These are phyloP conservation scores for Warburgia ugandensis DNA, from an alignment of 164 flowering plant genomes.

Conservation along the genomic window DNA sequence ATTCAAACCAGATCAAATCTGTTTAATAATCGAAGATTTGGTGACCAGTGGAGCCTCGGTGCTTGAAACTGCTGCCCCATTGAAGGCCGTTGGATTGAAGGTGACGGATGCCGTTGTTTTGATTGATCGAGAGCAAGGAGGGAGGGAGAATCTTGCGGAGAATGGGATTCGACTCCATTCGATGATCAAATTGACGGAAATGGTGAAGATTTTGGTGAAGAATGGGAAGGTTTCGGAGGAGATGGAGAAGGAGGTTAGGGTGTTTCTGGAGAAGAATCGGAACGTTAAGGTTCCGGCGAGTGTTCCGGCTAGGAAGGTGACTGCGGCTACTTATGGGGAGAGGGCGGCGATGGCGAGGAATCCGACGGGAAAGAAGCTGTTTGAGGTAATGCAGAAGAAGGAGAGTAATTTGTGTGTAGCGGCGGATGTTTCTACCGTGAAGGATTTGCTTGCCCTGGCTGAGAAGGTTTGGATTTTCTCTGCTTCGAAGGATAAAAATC, in stretches of 20 bases:
- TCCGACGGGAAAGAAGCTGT: constrained; percentile 69
- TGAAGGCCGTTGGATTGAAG: constrained; percentile 59
- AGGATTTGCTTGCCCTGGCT: constrained; percentile 65
- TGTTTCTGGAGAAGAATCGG: constrained; percentile 66
- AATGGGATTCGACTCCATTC: constrained; percentile 71
- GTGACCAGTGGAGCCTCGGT: constrained; percentile 96
- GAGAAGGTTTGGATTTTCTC: constrained; percentile 52
- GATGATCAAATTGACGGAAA: constrained; percentile 57
- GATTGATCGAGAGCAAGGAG: constrained; percentile 91
- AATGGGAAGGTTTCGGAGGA: constrained; percentile 69
- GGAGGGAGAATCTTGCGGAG: constrained; percentile 72
- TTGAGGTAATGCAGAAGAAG: constrained; percentile 75
- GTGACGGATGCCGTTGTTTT: constrained; percentile 87
- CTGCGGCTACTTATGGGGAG: constrained; percentile 39
- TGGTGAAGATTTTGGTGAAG: constrained; percentile 64
- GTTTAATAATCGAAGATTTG: constrained; percentile 73
- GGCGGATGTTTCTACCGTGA: constrained; percentile 79
- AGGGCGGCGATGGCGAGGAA: constrained; percentile 66
- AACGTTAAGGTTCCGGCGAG: constrained; percentile 45
- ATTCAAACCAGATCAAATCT: constrained; percentile 33
- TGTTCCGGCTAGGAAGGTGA: constrained; percentile 3
- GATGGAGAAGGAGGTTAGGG: constrained; percentile 32
- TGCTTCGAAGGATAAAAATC: too few species aligned
- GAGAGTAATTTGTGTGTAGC: constrained; percentile 83
- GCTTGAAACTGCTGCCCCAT: constrained; percentile 79